Evolutionary conservation across 495 filamentous ascomycete species (phyloP), one percentile per base, ranked within the genome.

Genomic region (Daldinia grandis): DNA sequence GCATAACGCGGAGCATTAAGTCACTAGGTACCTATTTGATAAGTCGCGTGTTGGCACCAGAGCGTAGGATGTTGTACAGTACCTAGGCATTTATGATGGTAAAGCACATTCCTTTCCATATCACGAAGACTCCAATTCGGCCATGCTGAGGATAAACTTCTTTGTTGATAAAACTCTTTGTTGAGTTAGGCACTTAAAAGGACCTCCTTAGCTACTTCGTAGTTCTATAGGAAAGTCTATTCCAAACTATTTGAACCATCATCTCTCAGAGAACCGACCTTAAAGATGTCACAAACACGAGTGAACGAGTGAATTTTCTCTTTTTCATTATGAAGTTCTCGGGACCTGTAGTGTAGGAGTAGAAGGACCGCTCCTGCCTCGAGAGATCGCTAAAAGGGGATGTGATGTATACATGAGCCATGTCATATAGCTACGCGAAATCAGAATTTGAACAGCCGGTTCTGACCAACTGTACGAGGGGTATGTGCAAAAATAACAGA

Each of bases 261-360:
- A 28, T 17, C 27, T 24, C 17, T 47, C 7, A 33, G 17, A 12
- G 14, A 44, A 12, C 59, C 37, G 28, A 24, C 6, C 19, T 35
- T 60, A 17, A 19, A 58, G 44, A 47, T 24, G 9, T 47, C 58
- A 54, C 53, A 37, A 62, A 17, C 28, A 60, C 21, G 28, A 17
- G 15, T 67, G 31, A 73, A 66, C 70, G 70, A 73, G 37, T 73
- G 70, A 65, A 68, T 68, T 68, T 62, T 64, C 38, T 61, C 50
- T 68, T 74, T 58, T 73, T 76, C 71, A 77, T 75, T 75, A 74
- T 64, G 61, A 62, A 70, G 21, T 63, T 53, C 42, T 73, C n/a
- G 42, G 50, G 47, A 64, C 56, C 37, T 59, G 58, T 58, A 57
- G 37, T 51, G 54, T 27, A 24, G 42, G 6, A 47, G 42, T 15